phyloP scores from a whole-genome alignment of 2,329 filamentous ascomycete genomes.

The Colletotrichum euphorbiae region DNA sequence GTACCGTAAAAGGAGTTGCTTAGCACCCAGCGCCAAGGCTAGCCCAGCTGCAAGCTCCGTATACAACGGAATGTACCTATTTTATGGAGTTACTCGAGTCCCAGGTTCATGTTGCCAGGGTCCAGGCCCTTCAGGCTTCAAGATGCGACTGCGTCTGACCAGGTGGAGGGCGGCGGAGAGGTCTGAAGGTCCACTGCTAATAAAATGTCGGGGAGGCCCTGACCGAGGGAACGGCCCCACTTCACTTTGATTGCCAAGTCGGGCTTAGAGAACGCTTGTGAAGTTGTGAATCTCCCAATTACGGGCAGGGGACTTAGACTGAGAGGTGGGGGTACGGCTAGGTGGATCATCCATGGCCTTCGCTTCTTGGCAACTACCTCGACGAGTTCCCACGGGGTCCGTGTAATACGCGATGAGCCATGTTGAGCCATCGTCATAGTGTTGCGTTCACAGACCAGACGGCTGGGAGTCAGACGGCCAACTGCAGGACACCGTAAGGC shows the following conservation, averaged over 20 bases:
- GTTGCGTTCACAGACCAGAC: conserved; percentile 18
- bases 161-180: conserved; percentile 18
- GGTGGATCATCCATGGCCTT: conserved; percentile 28
- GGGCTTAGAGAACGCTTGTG: background rate
- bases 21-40: conserved; percentile 1
- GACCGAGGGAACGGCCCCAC: too few species aligned
- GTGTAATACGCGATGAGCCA: conserved; percentile 12
- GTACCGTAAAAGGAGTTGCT: conserved; percentile 25
- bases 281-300: conserved; percentile 13
- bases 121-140: conserved; percentile 2
- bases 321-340: conserved; percentile 26
- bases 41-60: background rate
- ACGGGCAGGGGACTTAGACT: background rate
- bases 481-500: background rate
- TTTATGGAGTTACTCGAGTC: background rate
- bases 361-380: background rate
- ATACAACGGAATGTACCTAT: conserved; percentile 1
- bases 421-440: conserved; percentile 26
- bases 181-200: conserved; percentile 18
- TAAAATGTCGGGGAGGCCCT: conserved; percentile 25
- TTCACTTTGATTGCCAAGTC: background rate
- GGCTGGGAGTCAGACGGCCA: conserved; percentile 20
- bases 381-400: background rate
- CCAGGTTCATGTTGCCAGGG: background rate
- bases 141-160: conserved; percentile 17